A percentile compares a stretch with the other conserved stretches of the same genome.
Conservation (phyloP, 371 early-diverging fungal genomes). For the Umbelopsis sp. region DNA sequence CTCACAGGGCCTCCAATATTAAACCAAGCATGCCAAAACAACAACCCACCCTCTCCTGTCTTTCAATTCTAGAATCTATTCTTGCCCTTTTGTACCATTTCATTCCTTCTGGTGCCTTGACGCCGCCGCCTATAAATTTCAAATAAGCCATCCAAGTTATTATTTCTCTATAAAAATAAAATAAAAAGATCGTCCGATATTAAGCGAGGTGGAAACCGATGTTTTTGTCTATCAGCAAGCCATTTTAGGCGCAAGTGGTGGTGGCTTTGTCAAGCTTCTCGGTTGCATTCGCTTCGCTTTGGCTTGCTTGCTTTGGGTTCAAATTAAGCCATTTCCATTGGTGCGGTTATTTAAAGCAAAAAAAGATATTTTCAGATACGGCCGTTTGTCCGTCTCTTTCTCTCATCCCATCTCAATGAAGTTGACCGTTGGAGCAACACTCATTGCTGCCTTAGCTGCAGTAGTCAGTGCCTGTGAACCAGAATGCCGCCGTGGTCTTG, state of each 20-base stretch:
- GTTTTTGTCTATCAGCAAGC: not conserved
- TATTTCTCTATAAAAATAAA: too few relatives aligned
- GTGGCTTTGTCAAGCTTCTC: too few relatives aligned
- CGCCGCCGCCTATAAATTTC: too few relatives aligned
- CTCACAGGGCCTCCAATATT: slow-evolving; percentile 23
- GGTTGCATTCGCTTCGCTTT: not conserved
- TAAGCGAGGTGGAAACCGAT: not conserved
- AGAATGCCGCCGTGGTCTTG: slow-evolving; percentile 58
- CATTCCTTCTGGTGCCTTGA: not conserved
- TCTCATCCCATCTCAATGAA: slow-evolving; percentile 20
- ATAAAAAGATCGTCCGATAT: too few relatives aligned
- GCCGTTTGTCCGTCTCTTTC: not conserved
- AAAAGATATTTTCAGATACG: slow-evolving; percentile 11
- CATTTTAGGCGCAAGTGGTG: not conserved
- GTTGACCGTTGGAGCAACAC: slow-evolving; percentile 20
- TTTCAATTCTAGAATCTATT: not conserved
- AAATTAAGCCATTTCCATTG: not conserved
- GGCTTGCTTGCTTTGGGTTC: not conserved
- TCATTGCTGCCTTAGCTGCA: slow-evolving; percentile 20
- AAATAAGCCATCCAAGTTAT: not conserved
- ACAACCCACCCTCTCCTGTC: not conserved
- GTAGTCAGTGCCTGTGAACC: slow-evolving; percentile 56
- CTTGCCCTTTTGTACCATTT: slow-evolving; percentile 7
- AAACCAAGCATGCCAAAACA: not conserved
- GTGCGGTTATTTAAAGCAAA: not conserved